phyloP scores from a whole-genome alignment of 106 monocot genomes.

The Apostasia ramifera region DNA sequence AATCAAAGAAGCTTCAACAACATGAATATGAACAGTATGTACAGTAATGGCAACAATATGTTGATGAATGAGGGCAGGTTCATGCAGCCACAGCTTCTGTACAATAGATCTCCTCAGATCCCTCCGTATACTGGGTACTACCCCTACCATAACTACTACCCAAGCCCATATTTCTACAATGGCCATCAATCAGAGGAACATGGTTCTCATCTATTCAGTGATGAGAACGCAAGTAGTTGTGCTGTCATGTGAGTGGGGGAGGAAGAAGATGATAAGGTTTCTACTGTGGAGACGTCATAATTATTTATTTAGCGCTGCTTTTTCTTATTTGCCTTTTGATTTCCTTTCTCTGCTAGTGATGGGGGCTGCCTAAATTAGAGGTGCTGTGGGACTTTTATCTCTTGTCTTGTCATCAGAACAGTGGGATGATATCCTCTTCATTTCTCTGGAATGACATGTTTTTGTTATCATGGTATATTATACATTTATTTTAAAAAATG shows the following conservation, averaged over 20 bases:
- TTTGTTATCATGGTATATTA: too few relatives aligned
- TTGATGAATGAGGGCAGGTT: slow-evolving; percentile 10
- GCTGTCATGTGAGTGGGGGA: slow-evolving; percentile 36
- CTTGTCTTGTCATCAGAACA: too few relatives aligned
- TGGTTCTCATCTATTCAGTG: slow-evolving; percentile 44
- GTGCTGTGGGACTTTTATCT: too few relatives aligned
- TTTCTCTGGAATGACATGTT: too few relatives aligned
- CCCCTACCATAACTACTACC: slow-evolving; percentile 5
- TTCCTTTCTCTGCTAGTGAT: too few relatives aligned
- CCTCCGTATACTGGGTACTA: slow-evolving; percentile 49
- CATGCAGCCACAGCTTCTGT: slow-evolving; percentile 48
- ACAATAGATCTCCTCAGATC: slow-evolving; percentile 39
- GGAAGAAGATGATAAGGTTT: not conserved
- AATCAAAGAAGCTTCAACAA: slow-evolving; percentile 9
- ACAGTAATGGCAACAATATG: slow-evolving; percentile 15
- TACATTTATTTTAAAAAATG: too few relatives aligned
- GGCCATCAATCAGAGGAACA: slow-evolving; percentile 16
- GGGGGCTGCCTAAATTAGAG: too few relatives aligned
- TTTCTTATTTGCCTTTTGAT: too few relatives aligned
- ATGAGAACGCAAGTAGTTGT: slow-evolving; percentile 55
- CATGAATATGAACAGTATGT: slow-evolving; percentile 5
- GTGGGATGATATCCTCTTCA: too few relatives aligned
- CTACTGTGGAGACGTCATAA: not conserved
- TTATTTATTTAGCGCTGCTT: too few relatives aligned
- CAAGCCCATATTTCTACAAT: slow-evolving; percentile 10